These are phyloP conservation scores for Ramichloridium luteum DNA, from an alignment of 2,329 filamentous ascomycete species.

Conservation along the genomic window DNA sequence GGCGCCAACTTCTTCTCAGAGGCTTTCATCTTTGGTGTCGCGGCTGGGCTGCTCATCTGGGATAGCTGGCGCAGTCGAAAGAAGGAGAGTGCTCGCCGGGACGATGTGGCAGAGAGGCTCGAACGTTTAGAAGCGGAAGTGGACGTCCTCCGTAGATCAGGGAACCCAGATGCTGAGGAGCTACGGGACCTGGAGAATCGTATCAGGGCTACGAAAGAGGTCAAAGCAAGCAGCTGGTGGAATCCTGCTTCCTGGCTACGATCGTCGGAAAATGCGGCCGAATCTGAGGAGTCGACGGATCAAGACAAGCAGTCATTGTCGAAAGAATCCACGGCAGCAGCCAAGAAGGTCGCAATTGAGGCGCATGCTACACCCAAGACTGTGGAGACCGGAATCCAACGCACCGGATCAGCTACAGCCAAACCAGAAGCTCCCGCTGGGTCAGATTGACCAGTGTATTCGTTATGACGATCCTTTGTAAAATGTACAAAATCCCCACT, in stretches of 20 bases:
- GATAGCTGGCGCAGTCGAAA: conserved; percentile 49
- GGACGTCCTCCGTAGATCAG: conserved; percentile 24
- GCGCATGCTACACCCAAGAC: too few relatives aligned
- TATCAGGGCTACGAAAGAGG: conserved; percentile 17
- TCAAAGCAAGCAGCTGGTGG: conserved; percentile 18
- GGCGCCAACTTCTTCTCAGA: conserved; percentile 59
- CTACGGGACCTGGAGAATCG: conserved; percentile 29
- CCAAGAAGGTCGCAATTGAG: too few relatives aligned
- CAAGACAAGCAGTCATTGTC: too few relatives aligned
- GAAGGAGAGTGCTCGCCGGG: conserved; percentile 47
- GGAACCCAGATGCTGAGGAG: conserved; percentile 21
- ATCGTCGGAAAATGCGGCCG: too few relatives aligned
- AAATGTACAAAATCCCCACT: too few relatives aligned
- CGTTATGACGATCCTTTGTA: too few relatives aligned
- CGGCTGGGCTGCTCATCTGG: conserved; percentile 48
- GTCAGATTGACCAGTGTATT: too few relatives aligned
- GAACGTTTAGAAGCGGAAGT: conserved; percentile 42
- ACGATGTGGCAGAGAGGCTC: conserved; percentile 49
- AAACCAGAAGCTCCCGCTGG: too few relatives aligned
- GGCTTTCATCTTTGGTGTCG: conserved; percentile 53
- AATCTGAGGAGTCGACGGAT: too few relatives aligned
- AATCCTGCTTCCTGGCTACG: conserved; percentile 19
- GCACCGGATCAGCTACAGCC: too few relatives aligned
- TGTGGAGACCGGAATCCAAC: too few relatives aligned
- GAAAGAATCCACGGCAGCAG: too few relatives aligned